Evolutionary conservation across 2,329 filamentous ascomycete species (phyloP), one percentile per base, ranked within the genome.

Genomic region (Fusarium duplospermum): DNA sequence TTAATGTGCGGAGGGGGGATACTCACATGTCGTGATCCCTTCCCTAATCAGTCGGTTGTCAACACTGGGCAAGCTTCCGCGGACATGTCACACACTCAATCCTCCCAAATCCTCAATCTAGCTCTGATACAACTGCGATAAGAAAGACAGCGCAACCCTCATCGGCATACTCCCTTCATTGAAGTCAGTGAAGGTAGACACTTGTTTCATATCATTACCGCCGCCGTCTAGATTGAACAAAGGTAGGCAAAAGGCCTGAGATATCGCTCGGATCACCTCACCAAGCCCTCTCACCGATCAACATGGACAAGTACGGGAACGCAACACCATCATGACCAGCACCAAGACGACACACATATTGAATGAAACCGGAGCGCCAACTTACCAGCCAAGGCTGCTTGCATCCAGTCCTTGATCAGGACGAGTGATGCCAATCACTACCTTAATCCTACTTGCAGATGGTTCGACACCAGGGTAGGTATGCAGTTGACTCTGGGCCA

Each of bases 1-100:
- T 70, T 42, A 29, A 71, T 62, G 57, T 72, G 69, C 69, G 65
- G 65, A 47, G 40, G 27, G 69, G 69, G 20, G 61, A 22, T 42
- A 56, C 36, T 33, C 24, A 64, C 61, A 45, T 33, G 36, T 59
- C n/a, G 60, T 47, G 29, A 40, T 42, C 36, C 14, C 27, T 59
- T 66, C 33, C n/a, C 29, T 31, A 11, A 31, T 35, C 29, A 18
- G 36, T 47, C 31, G 38, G 35, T 9, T 54, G 24, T n/a, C 29
- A 24, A 24, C 20, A 42, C n/a, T 42, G 35, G 50, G 20, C 50
- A 54, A 54, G 50, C n/a, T 29, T 54, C 50, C 50, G 13, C 14
- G 42, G 42, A 27, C 22, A 24, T 47, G 42, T 27, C 42, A 27
- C 40, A 47, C 42, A 47, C 20, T 47, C 22, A 27, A 47, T 27